Evolutionary conservation across 441 rosid species (phyloP), one percentile per base, ranked within the genome.

Genomic region (Populus hybrid): DNA sequence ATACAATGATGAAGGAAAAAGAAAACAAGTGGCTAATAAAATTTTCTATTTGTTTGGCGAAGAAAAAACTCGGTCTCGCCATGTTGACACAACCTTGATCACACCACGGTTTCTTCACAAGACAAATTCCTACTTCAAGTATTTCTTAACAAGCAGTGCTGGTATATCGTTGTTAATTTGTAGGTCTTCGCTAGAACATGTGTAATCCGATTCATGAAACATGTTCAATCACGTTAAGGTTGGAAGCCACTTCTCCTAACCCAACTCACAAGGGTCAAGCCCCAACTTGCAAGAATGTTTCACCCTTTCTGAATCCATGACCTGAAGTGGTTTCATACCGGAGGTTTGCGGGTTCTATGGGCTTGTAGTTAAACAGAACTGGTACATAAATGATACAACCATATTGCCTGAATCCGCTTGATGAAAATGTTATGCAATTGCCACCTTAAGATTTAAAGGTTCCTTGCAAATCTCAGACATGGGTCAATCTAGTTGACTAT

Each of bases 241-340:
- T 82, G 84, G 81, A 54, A 12, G 74, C 81, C 79, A 82, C 79
- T 78, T 82, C 76, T 78, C 81, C 79, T 30, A 78, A 42, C 79
- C 81, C 79, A 67, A 67, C 59, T 75, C 18, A 73, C 70, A 50
- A 68, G 70, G 83, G 80, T 73, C 83, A 81, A 73, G 65, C n/a
- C 46, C 42, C 54, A 26, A 76, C 72, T 76, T 67, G 54, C 5
- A 1, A 54, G 26, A 5, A 30, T 35, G 36, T 5, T 21, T 10
- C 28, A 1, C 28, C 6, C 24, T 54, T 42, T 71, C 57, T 0
- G n/a, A 64, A 21, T 38, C 70, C 61, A 68, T 30, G 34, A 6
- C 64, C 38, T 14, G 0, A 14, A 34, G 8, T 26, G 30, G 14
- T 73, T 73, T 67, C 64, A 69, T 23, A 46, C 63, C 7, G 26